A percentile compares a stretch with the other conserved stretches of the same genome.
Evolutionary conservation across 345 rosid species (phyloP).

Genomic region (Limnanthes douglasii): DNA sequence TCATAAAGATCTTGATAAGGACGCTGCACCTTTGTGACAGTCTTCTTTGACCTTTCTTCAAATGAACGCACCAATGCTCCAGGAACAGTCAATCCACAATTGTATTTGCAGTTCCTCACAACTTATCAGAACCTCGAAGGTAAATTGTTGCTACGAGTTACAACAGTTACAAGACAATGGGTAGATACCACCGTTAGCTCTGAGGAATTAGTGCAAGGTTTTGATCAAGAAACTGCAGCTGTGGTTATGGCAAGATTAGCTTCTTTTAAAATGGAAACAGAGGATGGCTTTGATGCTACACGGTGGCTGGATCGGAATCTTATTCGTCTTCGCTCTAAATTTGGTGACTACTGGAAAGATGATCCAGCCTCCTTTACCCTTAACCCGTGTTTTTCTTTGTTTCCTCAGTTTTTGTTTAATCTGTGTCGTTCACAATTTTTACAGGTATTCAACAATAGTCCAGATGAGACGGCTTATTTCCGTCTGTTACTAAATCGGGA

Average conservation of each 20-base stretch:
- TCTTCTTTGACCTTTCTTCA: too few species aligned
- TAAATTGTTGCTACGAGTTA: constrained; percentile 58
- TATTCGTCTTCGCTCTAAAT: constrained; percentile 86
- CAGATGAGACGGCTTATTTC: constrained; percentile 20
- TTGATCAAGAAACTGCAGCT: constrained; percentile 99
- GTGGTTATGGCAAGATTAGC: constrained; percentile 90
- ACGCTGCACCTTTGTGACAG: too few species aligned
- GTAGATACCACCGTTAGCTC: constrained; percentile 70
- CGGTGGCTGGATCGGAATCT: constrained; percentile 97
- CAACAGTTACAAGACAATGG: constrained; percentile 84
- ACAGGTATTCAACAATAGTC: constrained; percentile 23
- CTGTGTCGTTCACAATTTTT: constrained; percentile 95
- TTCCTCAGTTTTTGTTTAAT: constrained; percentile 98
- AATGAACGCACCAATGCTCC: too few species aligned
- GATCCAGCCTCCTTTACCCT: constrained; percentile 92
- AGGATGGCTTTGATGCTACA: constrained; percentile 99
- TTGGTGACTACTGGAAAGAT: constrained; percentile 94
- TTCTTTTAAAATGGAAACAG: constrained; percentile 93
- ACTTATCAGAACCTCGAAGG: constrained; percentile 80
- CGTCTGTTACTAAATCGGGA: constrained; percentile 18
- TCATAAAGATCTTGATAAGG: too few species aligned
- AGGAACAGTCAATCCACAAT: too few species aligned
- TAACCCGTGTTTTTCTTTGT: constrained; percentile 82
- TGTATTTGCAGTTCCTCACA: constrained; percentile 82
- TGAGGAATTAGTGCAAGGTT: constrained; percentile 92